A percentile compares a stretch with the other conserved stretches of the same genome.
Conservation (phyloP, 768 basidiomycete species). For the Leccinellum rugosiceps region DNA sequence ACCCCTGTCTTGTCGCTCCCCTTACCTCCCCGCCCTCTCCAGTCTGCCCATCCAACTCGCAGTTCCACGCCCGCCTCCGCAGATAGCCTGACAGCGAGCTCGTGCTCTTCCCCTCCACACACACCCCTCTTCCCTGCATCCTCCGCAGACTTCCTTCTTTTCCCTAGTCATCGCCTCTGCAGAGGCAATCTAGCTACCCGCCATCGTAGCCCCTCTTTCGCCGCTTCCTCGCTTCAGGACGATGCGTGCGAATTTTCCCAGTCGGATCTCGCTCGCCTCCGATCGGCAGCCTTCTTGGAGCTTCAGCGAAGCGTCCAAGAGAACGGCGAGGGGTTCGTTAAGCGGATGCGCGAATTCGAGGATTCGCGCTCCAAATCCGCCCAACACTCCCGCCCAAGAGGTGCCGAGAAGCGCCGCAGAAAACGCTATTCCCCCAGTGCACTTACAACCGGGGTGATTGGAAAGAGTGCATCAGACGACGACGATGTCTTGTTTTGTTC, state of each 20-base stretch:
- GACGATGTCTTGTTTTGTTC: constrained; percentile 57
- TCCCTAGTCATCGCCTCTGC: constrained; percentile 26
- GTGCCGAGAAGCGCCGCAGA: constrained; percentile 40
- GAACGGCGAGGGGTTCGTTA: constrained; percentile 64
- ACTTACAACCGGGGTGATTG: constrained; percentile 9
- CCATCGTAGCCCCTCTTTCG: constrained; percentile 22
- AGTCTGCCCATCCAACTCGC: constrained; percentile 21
- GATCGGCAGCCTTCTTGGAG: constrained; percentile 64
- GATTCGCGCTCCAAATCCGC: constrained; percentile 43
- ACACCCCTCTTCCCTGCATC: constrained; percentile 44
- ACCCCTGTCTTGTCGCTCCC: constrained; percentile 3
- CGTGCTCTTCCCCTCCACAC: constrained; percentile 26
- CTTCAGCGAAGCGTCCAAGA: constrained; percentile 60
- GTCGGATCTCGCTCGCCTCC: constrained; percentile 43
- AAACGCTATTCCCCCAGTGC: constrained; percentile 35
- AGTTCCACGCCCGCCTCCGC: constrained; percentile 30
- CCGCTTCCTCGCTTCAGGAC: constrained; percentile 13
- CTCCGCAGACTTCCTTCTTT: constrained; percentile 49
- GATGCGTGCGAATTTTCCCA: constrained; percentile 24
- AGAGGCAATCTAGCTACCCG: constrained; percentile 6
- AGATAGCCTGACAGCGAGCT: constrained; percentile 27
- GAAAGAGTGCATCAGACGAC: constrained; percentile 31
- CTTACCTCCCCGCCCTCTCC: constrained; percentile 1
- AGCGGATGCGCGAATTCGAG: constrained; percentile 74
- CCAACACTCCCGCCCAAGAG: constrained; percentile 37